Conservation (phyloP, 352 stramenopile genomes). For the Phytophthora meadii region DNA sequence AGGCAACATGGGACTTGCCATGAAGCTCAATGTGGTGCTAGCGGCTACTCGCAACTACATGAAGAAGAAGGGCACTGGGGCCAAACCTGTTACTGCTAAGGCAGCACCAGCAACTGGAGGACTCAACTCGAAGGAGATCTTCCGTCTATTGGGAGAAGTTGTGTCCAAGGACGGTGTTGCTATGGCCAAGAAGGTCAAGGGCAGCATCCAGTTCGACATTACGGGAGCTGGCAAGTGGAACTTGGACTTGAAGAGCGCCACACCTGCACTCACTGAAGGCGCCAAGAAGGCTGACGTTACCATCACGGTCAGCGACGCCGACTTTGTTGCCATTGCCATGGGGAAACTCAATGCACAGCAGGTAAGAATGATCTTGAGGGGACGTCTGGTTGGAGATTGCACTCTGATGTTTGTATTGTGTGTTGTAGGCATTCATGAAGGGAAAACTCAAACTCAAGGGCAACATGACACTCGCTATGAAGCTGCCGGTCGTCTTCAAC, state of each 20-base stretch:
- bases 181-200: slow-evolving; percentile 83
- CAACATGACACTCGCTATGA: slow-evolving; percentile 96
- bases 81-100: slow-evolving; percentile 29
- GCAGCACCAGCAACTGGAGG: slow-evolving; percentile 20
- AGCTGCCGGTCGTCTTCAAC: slow-evolving; percentile 93
- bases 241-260: slow-evolving; percentile 77
- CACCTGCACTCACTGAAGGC: slow-evolving; percentile 60
- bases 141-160: slow-evolving; percentile 67
- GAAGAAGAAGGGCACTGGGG: slow-evolving; percentile 59
- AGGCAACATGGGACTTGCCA: slow-evolving; percentile 94
- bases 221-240: slow-evolving; percentile 79
- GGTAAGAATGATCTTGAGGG: slow-evolving; percentile 17
- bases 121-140: slow-evolving; percentile 77
- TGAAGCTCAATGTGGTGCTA: slow-evolving; percentile 94
- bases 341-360: slow-evolving; percentile 93
- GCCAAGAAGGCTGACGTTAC: slow-evolving; percentile 82
- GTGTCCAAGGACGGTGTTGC: slow-evolving; percentile 60
- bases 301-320: slow-evolving; percentile 73
- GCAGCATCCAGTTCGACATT: slow-evolving; percentile 82
- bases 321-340: slow-evolving; percentile 83
- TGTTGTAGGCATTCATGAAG: slow-evolving; percentile 93
- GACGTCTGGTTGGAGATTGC: too few species aligned
- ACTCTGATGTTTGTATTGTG: neutral
- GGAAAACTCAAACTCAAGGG: slow-evolving; percentile 96
- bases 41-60: slow-evolving; percentile 82